Base-by-base conservation (phyloP, 306 rosid genomes). In the Cucumis melo region DNA sequence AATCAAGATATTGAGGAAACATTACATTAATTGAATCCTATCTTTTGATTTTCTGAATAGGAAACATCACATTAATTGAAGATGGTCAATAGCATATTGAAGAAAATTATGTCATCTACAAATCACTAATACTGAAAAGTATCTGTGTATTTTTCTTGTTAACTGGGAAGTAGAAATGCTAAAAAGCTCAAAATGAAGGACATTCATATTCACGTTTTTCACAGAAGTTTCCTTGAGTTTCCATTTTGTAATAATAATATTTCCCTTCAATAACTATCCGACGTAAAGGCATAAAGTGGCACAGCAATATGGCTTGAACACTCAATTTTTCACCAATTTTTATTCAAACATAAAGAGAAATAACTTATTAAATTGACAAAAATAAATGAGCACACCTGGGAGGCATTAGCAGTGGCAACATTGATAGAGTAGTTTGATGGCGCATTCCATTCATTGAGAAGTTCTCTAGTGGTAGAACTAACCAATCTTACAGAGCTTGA, bases 371-470 rank as follows among this genome's bases (percentile, higher is more conserved):
- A 48, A 41, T n/a, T 20, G 10, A 10, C n/a, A 46, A 70, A 71
- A 24, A 16, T 48, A 42, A 70, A 70, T 70, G 23, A 48, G 24
- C 42, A 15, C 21, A 94, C 99, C 98, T 92, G 99, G 68, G 95
- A 85, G 61, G 96, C 90, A 88, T 94, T 94, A 73, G 99, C 97
- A 76, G 99, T 94, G 38, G 98, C 98, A 56, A 92, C 97, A 59
- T 90, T 94, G 68, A 94, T 87, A 19, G 99, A 92, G 87, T 73
- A 88, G 80, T 92, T 94, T 46, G 88, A 67, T 32, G 93, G 99
- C 80, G 97, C 93, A 79, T 78, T 70, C 99, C 99, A 94, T 73
- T 94, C 96, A 53, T 90, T 27, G 62, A 80, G 87, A 54, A 92
- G 91, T 79, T 88, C 96, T 79, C 96, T 87, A 32, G 96, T 84